Percentiles rank a stretch among this genome's conserved stretches.
Conservation (phyloP, 73 alveolate species). For the Uronychia binucleata region DNA sequence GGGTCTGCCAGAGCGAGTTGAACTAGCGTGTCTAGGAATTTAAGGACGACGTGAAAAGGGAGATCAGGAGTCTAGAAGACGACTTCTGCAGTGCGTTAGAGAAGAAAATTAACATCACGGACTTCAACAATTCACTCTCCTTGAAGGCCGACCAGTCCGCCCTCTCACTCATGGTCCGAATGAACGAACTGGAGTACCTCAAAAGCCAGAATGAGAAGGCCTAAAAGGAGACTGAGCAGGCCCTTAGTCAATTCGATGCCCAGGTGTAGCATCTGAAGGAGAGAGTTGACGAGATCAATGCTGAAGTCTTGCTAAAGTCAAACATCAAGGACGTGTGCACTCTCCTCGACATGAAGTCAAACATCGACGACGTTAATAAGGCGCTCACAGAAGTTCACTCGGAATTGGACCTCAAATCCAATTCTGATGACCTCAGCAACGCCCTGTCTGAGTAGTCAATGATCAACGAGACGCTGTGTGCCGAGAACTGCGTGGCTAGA, state of each 20-base stretch:
- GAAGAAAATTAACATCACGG: conserved; percentile 53
- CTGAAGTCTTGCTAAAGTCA: conserved; percentile 32
- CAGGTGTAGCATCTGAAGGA: conserved; percentile 4
- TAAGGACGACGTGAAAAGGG: conserved; percentile 59
- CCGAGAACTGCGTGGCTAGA: conserved; percentile 84
- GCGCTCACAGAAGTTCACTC: conserved; percentile 61
- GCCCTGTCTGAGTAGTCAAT: conserved; percentile 73
- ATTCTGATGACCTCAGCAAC: conserved; percentile 44
- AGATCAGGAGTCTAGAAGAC: conserved; percentile 35
- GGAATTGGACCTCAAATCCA: conserved; percentile 57
- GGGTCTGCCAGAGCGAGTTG: conserved; percentile 58
- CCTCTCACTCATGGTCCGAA: background rate
- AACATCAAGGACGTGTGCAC: conserved; percentile 69
- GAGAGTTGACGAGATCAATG: conserved; percentile 31
- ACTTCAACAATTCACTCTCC: conserved; percentile 36
- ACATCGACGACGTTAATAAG: conserved; percentile 81
- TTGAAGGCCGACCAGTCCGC: conserved; percentile 39
- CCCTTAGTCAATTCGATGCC: conserved; percentile 28
- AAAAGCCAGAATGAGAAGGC: conserved; percentile 1
- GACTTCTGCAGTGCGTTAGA: conserved; percentile 48
- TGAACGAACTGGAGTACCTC: conserved; percentile 16
- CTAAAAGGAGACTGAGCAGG: conserved; percentile 34
- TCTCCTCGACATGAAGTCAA: conserved; percentile 65
- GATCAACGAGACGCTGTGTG: conserved; percentile 81
- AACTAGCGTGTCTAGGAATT: conserved; percentile 52